Conservation (phyloP, 306 rosid species). For the Alnus glutinosa region DNA sequence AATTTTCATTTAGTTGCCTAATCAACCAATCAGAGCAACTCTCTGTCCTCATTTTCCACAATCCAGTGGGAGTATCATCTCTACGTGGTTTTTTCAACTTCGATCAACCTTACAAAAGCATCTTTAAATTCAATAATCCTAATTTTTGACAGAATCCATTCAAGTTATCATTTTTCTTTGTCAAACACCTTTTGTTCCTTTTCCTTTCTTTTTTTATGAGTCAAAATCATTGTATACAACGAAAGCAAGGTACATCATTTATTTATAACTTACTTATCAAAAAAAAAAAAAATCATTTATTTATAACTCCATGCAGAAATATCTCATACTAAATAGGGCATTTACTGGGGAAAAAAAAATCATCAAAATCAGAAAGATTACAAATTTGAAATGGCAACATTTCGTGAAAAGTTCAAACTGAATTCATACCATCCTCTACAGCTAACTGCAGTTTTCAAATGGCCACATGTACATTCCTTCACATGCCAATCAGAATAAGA, state of each 20-base stretch:
- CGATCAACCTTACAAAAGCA: not conserved
- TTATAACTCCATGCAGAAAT: not conserved
- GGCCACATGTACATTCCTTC: not conserved
- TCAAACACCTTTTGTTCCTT: not conserved
- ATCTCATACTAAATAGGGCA: not conserved
- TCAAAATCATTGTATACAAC: not conserved
- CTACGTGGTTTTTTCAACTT: not conserved
- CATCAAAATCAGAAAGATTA: not conserved
- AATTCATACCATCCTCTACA: not conserved
- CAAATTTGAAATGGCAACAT: not conserved
- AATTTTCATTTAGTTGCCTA: conserved; percentile 16
- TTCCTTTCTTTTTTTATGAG: not conserved
- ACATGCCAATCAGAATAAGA: not conserved
- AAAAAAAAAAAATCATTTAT: not conserved
- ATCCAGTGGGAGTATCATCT: not conserved
- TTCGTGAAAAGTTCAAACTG: not conserved
- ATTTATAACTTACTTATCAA: not conserved
- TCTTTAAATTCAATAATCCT: not conserved
- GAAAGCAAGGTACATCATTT: not conserved
- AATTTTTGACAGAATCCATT: not conserved
- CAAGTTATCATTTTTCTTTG: not conserved
- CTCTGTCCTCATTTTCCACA: not conserved
- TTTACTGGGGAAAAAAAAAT: not conserved
- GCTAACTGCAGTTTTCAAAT: not conserved
- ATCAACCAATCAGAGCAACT: conserved; percentile 19